Percentiles rank a stretch among this genome's conserved stretches.
phyloP scores from a whole-genome alignment of 129 eudicot species.

The Erigeron canadensis region DNA sequence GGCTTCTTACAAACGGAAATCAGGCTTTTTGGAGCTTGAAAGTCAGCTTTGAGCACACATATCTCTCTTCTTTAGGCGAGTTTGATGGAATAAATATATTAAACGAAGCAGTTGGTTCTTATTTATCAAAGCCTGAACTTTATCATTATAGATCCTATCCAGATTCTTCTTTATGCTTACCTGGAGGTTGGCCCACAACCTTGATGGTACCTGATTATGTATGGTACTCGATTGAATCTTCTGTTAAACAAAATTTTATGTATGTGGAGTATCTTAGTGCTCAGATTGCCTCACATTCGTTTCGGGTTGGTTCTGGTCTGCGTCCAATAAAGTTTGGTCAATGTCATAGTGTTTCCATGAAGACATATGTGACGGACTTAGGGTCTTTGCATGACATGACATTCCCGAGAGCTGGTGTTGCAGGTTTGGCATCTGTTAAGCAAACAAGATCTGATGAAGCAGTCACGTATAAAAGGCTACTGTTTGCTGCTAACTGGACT shows the following conservation, averaged over 20 bases:
- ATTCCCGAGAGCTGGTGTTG: conserved; percentile 42
- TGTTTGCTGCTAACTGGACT: conserved; percentile 84
- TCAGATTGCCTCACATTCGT: conserved; percentile 45
- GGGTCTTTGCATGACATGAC: conserved; percentile 42
- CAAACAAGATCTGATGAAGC: conserved; percentile 31
- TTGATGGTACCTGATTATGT: conserved; percentile 62
- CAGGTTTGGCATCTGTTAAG: conserved; percentile 7
- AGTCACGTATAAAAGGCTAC: conserved; percentile 36
- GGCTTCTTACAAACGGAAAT: conserved; percentile 71
- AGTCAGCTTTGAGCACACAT: conserved; percentile 87
- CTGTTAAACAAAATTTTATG: conserved; percentile 67
- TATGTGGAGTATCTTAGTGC: conserved; percentile 73
- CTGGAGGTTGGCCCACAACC: conserved; percentile 92
- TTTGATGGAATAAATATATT: conserved; percentile 61
- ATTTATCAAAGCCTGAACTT: conserved; percentile 41
- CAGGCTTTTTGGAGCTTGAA: conserved; percentile 76
- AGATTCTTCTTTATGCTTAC: conserved; percentile 46
- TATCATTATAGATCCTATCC: conserved; percentile 24
- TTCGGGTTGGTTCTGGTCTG: conserved; percentile 25
- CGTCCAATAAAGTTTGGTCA: conserved; percentile 21
- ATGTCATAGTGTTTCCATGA: conserved; percentile 26
- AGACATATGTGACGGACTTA: conserved; percentile 46
- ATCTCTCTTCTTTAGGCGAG: conserved; percentile 87
- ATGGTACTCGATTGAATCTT: conserved; percentile 61
- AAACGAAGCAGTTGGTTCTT: conserved; percentile 41